These are phyloP conservation scores for Tolypocladium ovalisporum DNA, from an alignment of 2,329 filamentous ascomycete genomes.

Conservation along the genomic window DNA sequence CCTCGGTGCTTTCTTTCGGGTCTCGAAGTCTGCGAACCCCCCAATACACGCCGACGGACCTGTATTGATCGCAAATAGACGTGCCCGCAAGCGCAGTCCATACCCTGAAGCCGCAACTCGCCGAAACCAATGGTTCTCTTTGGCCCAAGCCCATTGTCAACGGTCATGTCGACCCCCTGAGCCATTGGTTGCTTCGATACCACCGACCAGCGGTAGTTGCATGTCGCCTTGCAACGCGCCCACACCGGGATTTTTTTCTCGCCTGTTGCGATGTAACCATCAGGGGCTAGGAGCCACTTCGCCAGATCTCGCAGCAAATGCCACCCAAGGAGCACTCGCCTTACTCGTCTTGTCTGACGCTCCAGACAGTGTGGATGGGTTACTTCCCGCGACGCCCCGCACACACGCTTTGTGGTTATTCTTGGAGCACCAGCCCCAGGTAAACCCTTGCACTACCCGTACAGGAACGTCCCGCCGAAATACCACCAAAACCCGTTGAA, in stretches of 20 bases:
- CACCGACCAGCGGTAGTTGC: constrained; percentile 2
- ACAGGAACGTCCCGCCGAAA: constrained; percentile 2
- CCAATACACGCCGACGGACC: not conserved
- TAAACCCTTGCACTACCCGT: not conserved
- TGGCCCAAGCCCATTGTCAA: not conserved
- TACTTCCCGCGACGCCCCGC: constrained; percentile 12
- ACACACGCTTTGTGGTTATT: constrained; percentile 6
- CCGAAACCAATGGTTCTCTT: not conserved
- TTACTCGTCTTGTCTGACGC: constrained; percentile 3
- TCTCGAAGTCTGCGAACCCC: not conserved
- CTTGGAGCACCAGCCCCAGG: constrained; percentile 1
- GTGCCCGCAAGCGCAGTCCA: not conserved
- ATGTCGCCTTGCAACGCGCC: constrained; percentile 6
- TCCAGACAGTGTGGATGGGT: constrained; percentile 7
- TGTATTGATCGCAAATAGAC: not conserved
- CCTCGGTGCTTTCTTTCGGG: not conserved
- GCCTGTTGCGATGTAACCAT: constrained; percentile 14
- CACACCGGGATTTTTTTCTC: constrained; percentile 9
- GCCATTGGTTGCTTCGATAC: not conserved
- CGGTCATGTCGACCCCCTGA: not conserved
- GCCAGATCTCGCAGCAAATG: constrained; percentile 9
- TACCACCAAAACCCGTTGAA: constrained; percentile 1
- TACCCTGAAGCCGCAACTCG: not conserved
- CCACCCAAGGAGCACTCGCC: constrained; percentile 2
- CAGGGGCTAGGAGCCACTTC: constrained; percentile 7